A percentile compares a stretch with the other conserved stretches of the same genome.
phyloP scores from a whole-genome alignment of 2,329 filamentous ascomycete genomes.

The Blastomyces gilchristii region DNA sequence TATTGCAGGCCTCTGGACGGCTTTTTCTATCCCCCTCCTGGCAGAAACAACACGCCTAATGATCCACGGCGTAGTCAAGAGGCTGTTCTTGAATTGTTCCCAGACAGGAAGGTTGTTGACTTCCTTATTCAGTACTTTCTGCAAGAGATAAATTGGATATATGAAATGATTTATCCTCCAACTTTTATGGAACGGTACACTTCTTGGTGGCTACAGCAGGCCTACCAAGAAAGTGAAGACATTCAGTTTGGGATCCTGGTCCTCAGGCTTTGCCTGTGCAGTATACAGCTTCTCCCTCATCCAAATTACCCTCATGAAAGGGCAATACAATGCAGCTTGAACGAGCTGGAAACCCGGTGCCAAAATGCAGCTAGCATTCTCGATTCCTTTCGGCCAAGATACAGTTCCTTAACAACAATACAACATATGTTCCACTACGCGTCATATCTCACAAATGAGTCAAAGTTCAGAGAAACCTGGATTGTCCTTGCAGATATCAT shows the following conservation, averaged over 20 bases:
- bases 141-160: constrained; percentile 4
- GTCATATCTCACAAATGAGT: constrained; percentile 1
- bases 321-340: background rate
- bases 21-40: background rate
- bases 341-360: background rate
- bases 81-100: constrained; percentile 1
- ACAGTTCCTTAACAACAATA: background rate
- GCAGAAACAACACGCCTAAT: background rate
- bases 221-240: constrained; percentile 4
- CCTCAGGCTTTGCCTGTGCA: constrained; percentile 2
- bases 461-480: constrained; percentile 6
- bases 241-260: constrained; percentile 6
- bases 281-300: constrained; percentile 3
- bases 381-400: constrained; percentile 1
- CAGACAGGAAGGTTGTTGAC: constrained; percentile 4
- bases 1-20: background rate
- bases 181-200: constrained; percentile 6
- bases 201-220: constrained; percentile 1
- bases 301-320: constrained; percentile 7
- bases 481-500: constrained; percentile 2
- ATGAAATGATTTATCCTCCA: constrained; percentile 6
- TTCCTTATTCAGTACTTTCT: constrained; percentile 6
- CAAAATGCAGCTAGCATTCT: background rate
- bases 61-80: constrained; percentile 4
- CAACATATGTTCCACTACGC: constrained; percentile 4